Conservation (phyloP, 345 rosid species). For the Odontarrhena argentea region DNA sequence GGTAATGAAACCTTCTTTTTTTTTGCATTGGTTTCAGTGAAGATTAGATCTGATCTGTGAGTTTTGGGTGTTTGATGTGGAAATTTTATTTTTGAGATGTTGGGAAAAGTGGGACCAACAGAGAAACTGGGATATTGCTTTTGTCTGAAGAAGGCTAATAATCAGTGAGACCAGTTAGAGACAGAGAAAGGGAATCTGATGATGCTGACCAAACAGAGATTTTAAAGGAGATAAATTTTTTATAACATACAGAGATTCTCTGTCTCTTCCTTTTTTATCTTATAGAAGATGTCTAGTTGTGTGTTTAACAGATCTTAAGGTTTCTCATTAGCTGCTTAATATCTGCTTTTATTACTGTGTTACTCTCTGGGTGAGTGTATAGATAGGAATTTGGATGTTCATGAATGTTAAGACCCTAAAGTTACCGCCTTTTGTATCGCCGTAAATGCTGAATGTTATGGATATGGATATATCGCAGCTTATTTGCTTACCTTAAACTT, state of each 20-base stretch:
- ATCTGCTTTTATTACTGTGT: slow-evolving; percentile 27
- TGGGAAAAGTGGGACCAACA: slow-evolving; percentile 65
- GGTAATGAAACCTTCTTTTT: slow-evolving; percentile 44
- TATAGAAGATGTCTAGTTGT: slow-evolving; percentile 16
- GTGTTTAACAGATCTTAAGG: slow-evolving; percentile 23
- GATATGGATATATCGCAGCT: not conserved
- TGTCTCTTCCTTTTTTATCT: slow-evolving; percentile 20
- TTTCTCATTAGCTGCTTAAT: slow-evolving; percentile 21
- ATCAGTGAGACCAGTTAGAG: slow-evolving; percentile 34
- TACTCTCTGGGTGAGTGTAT: not conserved
- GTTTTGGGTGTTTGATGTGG: slow-evolving; percentile 31
- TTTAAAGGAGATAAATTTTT: not conserved
- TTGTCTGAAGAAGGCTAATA: slow-evolving; percentile 39
- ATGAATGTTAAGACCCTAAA: not conserved
- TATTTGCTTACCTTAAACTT: slow-evolving; percentile 12
- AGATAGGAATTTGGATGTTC: slow-evolving; percentile 11
- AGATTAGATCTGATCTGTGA: slow-evolving; percentile 29
- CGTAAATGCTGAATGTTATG: not conserved
- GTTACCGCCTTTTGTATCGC: not conserved
- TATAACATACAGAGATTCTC: slow-evolving; percentile 1
- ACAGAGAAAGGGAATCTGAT: slow-evolving; percentile 41
- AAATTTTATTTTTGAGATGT: slow-evolving; percentile 35
- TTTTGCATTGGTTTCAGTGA: slow-evolving; percentile 43
- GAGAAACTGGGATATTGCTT: slow-evolving; percentile 48
- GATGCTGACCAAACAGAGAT: slow-evolving; percentile 39